Evolutionary conservation across 2,329 filamentous ascomycete species (phyloP), one percentile per base, ranked within the genome.

Genomic region (Fusarium bulbicola): DNA sequence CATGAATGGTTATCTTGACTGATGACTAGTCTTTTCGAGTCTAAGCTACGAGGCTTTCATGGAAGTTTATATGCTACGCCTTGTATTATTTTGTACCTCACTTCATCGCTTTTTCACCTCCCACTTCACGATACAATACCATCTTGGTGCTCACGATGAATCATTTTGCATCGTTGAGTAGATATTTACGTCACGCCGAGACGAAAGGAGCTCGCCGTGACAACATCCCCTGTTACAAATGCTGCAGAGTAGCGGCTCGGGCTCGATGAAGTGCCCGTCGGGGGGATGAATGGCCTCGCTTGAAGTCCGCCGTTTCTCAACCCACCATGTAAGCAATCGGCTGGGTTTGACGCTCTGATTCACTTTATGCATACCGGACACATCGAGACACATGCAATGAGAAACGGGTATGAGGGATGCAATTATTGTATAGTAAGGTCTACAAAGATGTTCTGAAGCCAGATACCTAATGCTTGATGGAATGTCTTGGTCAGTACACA

Each of bases 21-120:
- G 30, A 39, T 10, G 5, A 8, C 13, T 32, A 6, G 21, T 6
- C 9, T 18, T 37, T 3, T 36, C 5, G 1, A 5, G 20, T 34
- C n/a, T 30, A 28, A 40, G 24, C 50, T n/a, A 21, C 13, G 30
- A 28, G 20, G 32, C 47, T 26, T 2, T 11, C 5, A 5, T 12
- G 1, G 10, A 18, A 20, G 3, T 14, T 42, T 59, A 60, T 60
- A 60, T 49, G 11, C 6, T 21, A 21, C 12, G 18, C 2, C 10
- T 6, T 26, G 9, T 9, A 21, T n/a, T 3, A 6, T 15, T 24
- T 0, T 6, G 3, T 5, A 14, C 13, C 13, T 20, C 13, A 3
- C 4, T 16, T 26, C 4, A 21, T 16, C 7, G 18, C n/a, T n/a
- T 30, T 13, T 7, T 3, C 3, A 6, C 12, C 12, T 11, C 0